Percentiles rank a stretch among this genome's conserved stretches.
Evolutionary conservation across 805 yeast genomes (phyloP).

Genomic region (Yamadazyma paraphyllophila): DNA sequence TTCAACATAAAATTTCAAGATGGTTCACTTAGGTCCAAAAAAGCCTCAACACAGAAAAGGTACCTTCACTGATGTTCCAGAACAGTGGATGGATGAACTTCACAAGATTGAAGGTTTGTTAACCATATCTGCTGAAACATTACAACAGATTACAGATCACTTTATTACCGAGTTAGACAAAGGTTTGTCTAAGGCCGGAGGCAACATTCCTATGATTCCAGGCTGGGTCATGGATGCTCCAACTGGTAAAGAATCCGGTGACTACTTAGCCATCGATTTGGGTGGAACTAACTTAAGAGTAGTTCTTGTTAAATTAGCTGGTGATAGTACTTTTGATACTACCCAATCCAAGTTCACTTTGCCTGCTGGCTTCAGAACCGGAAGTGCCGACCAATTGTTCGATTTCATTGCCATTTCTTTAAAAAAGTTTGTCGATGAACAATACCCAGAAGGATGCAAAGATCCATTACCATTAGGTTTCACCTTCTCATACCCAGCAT

Average conservation of each 20-base stretch:
- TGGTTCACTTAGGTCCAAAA: constrained; percentile 86
- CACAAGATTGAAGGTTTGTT: constrained; percentile 58
- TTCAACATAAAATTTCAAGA: constrained; percentile 24
- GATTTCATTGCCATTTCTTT: constrained; percentile 82
- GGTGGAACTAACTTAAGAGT: constrained; percentile 98
- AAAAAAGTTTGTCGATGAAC: constrained; percentile 62
- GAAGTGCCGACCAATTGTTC: constrained; percentile 74
- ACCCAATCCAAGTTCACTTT: constrained; percentile 82
- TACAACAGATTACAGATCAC: constrained; percentile 67
- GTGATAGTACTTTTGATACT: constrained; percentile 80
- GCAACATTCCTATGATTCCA: constrained; percentile 94
- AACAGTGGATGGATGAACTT: constrained; percentile 57
- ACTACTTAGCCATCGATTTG: constrained; percentile 88
- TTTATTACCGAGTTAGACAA: constrained; percentile 77
- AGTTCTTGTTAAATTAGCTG: constrained; percentile 79
- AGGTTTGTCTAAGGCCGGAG: constrained; percentile 74
- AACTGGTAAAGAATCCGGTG: constrained; percentile 87
- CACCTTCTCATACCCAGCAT: constrained; percentile 90
- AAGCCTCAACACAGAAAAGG: constrained; percentile 78
- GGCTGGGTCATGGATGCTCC: constrained; percentile 96
- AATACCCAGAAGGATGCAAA: constrained; percentile 66
- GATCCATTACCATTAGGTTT: constrained; percentile 79
- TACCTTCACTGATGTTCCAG: constrained; percentile 60
- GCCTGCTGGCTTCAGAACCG: constrained; percentile 77
- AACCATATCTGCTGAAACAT: constrained; percentile 57